Conservation (phyloP, 371 early-diverging fungal genomes). For the Rhizopus stolonifer region DNA sequence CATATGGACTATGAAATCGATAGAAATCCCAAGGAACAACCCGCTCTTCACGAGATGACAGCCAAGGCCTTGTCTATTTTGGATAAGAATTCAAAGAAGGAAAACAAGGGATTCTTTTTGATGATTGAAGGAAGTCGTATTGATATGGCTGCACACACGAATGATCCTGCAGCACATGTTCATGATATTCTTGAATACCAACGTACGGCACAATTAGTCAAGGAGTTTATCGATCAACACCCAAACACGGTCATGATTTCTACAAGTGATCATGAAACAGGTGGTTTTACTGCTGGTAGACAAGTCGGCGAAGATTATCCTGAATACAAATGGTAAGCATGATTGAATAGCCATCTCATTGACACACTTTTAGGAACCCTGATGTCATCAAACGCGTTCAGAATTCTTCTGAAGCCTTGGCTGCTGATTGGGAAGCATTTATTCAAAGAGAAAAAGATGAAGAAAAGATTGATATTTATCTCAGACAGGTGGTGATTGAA, state of each 20-base stretch:
- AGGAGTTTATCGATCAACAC: conserved; percentile 69
- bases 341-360: too few relatives aligned
- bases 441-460: neutral
- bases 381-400: conserved; percentile 66
- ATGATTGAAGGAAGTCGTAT: conserved; percentile 96
- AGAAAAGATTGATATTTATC: conserved; percentile 10
- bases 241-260: conserved; percentile 86
- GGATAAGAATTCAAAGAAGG: conserved; percentile 27
- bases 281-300: conserved; percentile 80
- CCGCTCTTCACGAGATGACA: conserved; percentile 75
- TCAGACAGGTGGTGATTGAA: conserved; percentile 51
- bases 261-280: conserved; percentile 93
- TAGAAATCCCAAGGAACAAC: conserved; percentile 61
- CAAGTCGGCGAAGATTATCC: conserved; percentile 74
- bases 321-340: conserved; percentile 87
- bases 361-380: conserved; percentile 61
- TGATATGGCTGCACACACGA: conserved; percentile 77
- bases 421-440: conserved; percentile 28
- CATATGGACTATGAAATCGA: conserved; percentile 86
- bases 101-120: conserved; percentile 77
- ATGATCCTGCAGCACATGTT: conserved; percentile 90
- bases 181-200: conserved; percentile 92
- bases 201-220: conserved; percentile 67
- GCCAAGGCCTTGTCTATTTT: conserved; percentile 65
- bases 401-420: conserved; percentile 64